phyloP scores from a whole-genome alignment of 352 stramenopile species.

The Chrysophaeum taylorii region DNA sequence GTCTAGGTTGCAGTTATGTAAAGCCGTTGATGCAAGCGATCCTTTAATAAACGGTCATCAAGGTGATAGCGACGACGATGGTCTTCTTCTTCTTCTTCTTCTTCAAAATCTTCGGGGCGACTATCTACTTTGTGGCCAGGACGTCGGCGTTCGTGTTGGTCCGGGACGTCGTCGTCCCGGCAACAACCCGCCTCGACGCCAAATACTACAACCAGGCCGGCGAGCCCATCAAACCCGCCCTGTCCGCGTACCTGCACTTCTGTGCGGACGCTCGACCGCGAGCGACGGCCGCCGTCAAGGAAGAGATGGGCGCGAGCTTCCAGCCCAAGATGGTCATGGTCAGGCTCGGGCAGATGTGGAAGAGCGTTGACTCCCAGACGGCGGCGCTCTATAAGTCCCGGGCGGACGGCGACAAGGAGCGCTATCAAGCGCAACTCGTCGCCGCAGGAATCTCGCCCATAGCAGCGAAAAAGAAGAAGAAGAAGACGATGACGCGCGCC shows the following conservation, averaged over 20 bases:
- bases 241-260: slow-evolving; percentile 7
- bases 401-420: not conserved
- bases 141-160: too few relatives aligned
- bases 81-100: too few relatives aligned
- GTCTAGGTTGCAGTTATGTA: too few relatives aligned
- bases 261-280: not conserved
- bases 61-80: too few relatives aligned
- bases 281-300: not conserved
- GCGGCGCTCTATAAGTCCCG: not conserved
- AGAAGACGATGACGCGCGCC: not conserved
- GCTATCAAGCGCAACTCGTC: not conserved
- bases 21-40: too few relatives aligned
- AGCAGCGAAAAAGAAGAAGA: not conserved
- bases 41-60: too few relatives aligned
- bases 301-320: not conserved
- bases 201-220: too few relatives aligned
- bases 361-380: not conserved
- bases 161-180: too few relatives aligned
- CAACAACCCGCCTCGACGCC: too few relatives aligned
- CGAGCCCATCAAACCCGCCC: too few relatives aligned
- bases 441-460: not conserved
- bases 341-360: slow-evolving; percentile 3
- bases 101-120: too few relatives aligned
- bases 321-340: slow-evolving; percentile 1
- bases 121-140: too few relatives aligned